Base-by-base conservation (phyloP, 345 rosid genomes). In the Triadica sebifera region DNA sequence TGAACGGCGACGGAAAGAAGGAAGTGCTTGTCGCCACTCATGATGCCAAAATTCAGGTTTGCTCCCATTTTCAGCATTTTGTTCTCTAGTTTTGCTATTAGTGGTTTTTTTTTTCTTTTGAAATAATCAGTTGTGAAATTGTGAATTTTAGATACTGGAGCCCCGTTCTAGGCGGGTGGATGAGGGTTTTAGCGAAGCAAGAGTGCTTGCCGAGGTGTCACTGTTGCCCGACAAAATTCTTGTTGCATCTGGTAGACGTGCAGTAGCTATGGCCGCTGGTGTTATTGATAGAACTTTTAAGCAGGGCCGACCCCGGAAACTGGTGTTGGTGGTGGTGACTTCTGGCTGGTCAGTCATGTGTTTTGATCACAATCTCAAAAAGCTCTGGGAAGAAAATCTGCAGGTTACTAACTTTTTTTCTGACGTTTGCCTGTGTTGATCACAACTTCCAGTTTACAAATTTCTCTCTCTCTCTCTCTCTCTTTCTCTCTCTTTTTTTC, bases 321-420 rank as follows among this genome's bases (percentile, higher is more conserved):
- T 89, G 85, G 99, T 93, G 70, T 70, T 96, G 86, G 97, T 93
- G 47, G 98, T 93, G 82, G 97, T 96, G 80, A 93, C 99, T 13
- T 87, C 99, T 0, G 97, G 91, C 57, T 93, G 98, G 98, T 84
- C 85, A 8, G 99, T 96, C 12, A 89, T 93, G 88, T 96, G 99
- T 85, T 96, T 87, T 69, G 98, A 96, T 89, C 99, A 96, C 72
- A 96, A 93, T 84, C 86, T 93, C 17, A 89, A 91, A 3, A 96
- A 93, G 86, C 87, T 96, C 4, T 96, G 97, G 99, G 99, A 96
- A 78, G 83, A 79, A 55, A 91, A 86, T 85, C 83, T 93, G 75
- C 99, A 96, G 99, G 99, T 93, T 43, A 4, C 61, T 19, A 12
- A 11, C 7, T 58, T 17, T 12, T 15, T 0, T 41, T 8, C 6